Percentiles rank a stretch among this genome's conserved stretches.
Evolutionary conservation across 2,329 filamentous ascomycete genomes (phyloP).

Genomic region (Fusarium sp.): DNA sequence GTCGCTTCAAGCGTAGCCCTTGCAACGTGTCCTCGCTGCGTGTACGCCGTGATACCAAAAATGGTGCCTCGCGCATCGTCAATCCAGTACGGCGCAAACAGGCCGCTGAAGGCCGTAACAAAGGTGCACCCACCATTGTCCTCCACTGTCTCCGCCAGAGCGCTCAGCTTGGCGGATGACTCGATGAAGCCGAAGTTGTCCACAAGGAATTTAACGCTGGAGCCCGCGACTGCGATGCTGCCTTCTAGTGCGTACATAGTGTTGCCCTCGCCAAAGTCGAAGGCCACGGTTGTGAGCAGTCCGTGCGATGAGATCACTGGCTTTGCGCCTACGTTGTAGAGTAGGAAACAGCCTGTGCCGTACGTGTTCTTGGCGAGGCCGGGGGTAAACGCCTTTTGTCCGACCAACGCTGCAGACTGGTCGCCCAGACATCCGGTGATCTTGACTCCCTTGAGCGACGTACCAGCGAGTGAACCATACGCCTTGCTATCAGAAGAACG

Average conservation of each 20-base stretch:
- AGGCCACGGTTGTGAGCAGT: slow-evolving; percentile 80
- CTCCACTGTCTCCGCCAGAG: slow-evolving; percentile 60
- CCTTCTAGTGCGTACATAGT: slow-evolving; percentile 81
- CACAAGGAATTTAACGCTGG: slow-evolving; percentile 76
- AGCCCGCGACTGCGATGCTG: slow-evolving; percentile 80
- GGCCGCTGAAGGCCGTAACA: slow-evolving; percentile 82
- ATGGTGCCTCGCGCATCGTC: slow-evolving; percentile 84
- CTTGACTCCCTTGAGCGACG: slow-evolving; percentile 71
- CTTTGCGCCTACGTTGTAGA: slow-evolving; percentile 84
- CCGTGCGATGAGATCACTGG: slow-evolving; percentile 83
- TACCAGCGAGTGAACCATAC: slow-evolving; percentile 72
- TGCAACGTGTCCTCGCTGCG: slow-evolving; percentile 79
- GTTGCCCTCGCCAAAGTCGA: slow-evolving; percentile 74
- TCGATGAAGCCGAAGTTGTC: slow-evolving; percentile 68
- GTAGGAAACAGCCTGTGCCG: slow-evolving; percentile 84
- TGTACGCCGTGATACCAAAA: slow-evolving; percentile 82
- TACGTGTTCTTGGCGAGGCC: slow-evolving; percentile 88
- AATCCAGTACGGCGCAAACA: slow-evolving; percentile 88
- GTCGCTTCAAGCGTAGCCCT: slow-evolving; percentile 83
- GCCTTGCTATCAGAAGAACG: slow-evolving; percentile 75
- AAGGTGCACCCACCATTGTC: slow-evolving; percentile 82
- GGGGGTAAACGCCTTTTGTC: slow-evolving; percentile 80
- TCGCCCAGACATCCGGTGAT: slow-evolving; percentile 85
- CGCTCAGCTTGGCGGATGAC: slow-evolving; percentile 57
- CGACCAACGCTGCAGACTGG: slow-evolving; percentile 83